Evolutionary conservation across 208 protist genomes (phyloP).

Genomic region (Trypanosomatidae sp.): DNA sequence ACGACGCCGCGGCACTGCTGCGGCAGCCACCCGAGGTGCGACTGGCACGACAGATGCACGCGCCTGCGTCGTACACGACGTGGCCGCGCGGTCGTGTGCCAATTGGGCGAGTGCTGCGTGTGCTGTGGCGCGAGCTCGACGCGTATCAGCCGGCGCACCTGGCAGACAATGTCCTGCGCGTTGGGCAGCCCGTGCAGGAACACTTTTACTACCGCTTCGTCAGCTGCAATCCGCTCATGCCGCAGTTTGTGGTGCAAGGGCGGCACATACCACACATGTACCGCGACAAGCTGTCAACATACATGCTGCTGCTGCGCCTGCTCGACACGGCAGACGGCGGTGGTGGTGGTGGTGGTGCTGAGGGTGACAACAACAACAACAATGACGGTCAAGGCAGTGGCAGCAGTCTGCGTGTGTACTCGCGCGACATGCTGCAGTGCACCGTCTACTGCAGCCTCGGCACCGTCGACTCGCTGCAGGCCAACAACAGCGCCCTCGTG

Average conservation of each 20-base stretch:
- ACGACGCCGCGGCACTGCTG: neutral
- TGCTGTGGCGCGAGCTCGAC: conserved; percentile 25
- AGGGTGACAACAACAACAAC: no score
- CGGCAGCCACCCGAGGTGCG: conserved; percentile 7
- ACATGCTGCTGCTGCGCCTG: conserved; percentile 34
- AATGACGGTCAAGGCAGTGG: no score
- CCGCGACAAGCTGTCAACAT: conserved; percentile 14
- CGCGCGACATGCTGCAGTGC: conserved; percentile 12
- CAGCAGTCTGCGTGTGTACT: conserved; percentile 4
- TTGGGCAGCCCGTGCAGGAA: conserved; percentile 11
- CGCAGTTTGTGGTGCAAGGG: conserved; percentile 45
- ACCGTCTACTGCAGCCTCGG: conserved; percentile 18
- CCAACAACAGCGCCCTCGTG: conserved; percentile 38
- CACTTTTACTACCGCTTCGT: conserved; percentile 56
- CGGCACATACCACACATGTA: conserved; percentile 26
- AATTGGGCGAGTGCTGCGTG: conserved; percentile 20
- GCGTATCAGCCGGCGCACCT: conserved; percentile 24
- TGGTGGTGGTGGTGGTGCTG: no score
- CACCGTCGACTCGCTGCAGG: conserved; percentile 14
- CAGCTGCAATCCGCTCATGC: conserved; percentile 35
- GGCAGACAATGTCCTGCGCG: conserved; percentile 14
- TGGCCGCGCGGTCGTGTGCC: conserved; percentile 12
- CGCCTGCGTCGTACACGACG: conserved; percentile 12
- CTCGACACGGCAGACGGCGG: no score
- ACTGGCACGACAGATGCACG: conserved; percentile 12